Evolutionary conservation across 371 early-diverging fungal genomes (phyloP).

Genomic region (Actinomortierella ambigua): DNA sequence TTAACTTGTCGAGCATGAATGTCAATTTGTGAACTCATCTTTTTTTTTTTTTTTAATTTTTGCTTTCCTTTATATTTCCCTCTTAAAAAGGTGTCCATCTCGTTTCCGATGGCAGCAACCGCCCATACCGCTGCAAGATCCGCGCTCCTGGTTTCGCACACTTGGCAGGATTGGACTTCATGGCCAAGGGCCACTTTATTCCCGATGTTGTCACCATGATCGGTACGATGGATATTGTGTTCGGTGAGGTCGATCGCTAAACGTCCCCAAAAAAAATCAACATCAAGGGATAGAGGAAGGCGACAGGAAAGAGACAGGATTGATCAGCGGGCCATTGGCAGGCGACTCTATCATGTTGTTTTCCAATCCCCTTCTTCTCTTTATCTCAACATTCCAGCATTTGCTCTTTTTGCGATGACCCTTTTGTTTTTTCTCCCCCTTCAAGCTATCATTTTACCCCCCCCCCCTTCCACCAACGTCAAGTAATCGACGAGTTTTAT

Average conservation of each 20-base stretch:
- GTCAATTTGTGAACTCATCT: no score
- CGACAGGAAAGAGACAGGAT: not conserved
- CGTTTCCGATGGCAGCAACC: conserved; percentile 74
- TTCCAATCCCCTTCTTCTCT: no score
- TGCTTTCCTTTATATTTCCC: not conserved
- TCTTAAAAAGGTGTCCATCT: conserved; percentile 44
- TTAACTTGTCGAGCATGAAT: no score
- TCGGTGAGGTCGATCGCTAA: conserved; percentile 89
- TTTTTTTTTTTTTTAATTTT: not conserved
- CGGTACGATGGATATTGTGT: conserved; percentile 86
- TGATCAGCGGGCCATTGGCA: not conserved
- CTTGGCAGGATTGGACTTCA: conserved; percentile 88
- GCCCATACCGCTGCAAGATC: conserved; percentile 97
- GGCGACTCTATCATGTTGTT: conserved; percentile 15
- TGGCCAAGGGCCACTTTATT: conserved; percentile 89
- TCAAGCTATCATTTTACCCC: not conserved
- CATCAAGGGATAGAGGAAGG: not conserved
- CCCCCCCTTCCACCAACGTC: not conserved
- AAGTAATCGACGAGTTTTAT: not conserved
- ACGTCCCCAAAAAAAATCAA: not conserved
- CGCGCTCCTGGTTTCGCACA: conserved; percentile 97
- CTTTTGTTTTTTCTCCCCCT: conserved; percentile 50
- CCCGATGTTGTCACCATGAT: conserved; percentile 91
- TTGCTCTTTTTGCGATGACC: not conserved
- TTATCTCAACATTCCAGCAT: no score